Base-by-base conservation (phyloP, 805 yeast genomes). In the Saccharomycopsis amapae region DNA sequence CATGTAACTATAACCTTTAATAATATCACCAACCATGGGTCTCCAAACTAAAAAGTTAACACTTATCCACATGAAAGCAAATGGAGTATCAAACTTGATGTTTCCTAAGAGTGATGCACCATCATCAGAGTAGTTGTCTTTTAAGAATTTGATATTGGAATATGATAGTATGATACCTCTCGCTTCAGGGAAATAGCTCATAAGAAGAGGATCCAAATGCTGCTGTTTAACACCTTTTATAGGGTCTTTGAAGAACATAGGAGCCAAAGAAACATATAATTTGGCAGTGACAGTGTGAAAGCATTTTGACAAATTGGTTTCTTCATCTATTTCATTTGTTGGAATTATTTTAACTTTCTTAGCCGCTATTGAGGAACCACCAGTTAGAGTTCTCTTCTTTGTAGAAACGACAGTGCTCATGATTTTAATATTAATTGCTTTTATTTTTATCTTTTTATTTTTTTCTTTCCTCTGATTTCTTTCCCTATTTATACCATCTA, bases 1-100 rank as follows among this genome's bases (percentile, higher is more conserved):
- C 76, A 90, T 80, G 67, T 86, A 87, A 45, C 83, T 74, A 69
- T 79, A 75, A 10, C 98, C 98, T 62, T 89, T 94, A 17, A 93
- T 65, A 1, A 72, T 66, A 59, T 93, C 97, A 3, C 95, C 96
- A n/a, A 78, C 69, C 56, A 77, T 77, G 3, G 99, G 98, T 56
- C 75, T 78, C 97, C 98, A 93, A 40, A 88, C 76, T 46, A 87
- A 70, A 40, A 93, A 71, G 44, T 87, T 93, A 6, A 83, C 94
- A 3, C 77, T 67, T 38, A 86, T 72, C 97, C 98, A 93, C 43
- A 84, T 60, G 62, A 84, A 93, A 24, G 90, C 74, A 61, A 89
- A 90, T 20, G 98, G 97, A 19, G 88, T 78, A 44, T 85, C 89
- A 50, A 77, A 78, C 44, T 84, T 72, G 42, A 90, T 69, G 53